Evolutionary conservation across 257 asterid genomes (phyloP).

Genomic region (Fraxinus excelsior): DNA sequence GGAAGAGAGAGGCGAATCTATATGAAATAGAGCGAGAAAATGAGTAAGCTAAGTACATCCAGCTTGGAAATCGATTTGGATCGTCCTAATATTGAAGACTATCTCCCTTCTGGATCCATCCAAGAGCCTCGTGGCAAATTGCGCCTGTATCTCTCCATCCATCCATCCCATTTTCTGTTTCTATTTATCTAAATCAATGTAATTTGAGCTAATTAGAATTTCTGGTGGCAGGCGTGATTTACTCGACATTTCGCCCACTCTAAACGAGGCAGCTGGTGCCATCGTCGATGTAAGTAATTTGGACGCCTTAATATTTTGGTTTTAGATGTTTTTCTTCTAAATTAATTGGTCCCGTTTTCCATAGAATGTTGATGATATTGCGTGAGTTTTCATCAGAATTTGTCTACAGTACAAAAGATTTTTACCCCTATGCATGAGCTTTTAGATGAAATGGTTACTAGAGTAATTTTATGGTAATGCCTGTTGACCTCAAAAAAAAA

Average conservation of each 20-base stretch:
- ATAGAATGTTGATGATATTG: not conserved
- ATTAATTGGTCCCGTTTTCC: not conserved
- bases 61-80: constrained; percentile 88
- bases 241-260: constrained; percentile 91
- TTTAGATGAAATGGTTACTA: not conserved
- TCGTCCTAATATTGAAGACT: constrained; percentile 89
- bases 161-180: not conserved
- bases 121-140: constrained; percentile 77
- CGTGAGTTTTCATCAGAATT: not conserved
- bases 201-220: not conserved
- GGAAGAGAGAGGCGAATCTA: not conserved
- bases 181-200: not conserved
- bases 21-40: constrained; percentile 6
- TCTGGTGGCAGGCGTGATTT: constrained; percentile 70
- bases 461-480: not conserved
- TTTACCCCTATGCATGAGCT: not conserved
- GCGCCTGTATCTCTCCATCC: constrained; percentile 53
- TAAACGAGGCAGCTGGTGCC: constrained; percentile 98
- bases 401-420: not conserved
- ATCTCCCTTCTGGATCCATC: constrained; percentile 85
- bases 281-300: constrained; percentile 71
- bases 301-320: not conserved
- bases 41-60: constrained; percentile 53
- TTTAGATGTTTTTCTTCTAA: not conserved
- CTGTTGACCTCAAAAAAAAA: too few relatives aligned